Conservation (phyloP, 257 asterid species). For the Marsdenia floribunda region DNA sequence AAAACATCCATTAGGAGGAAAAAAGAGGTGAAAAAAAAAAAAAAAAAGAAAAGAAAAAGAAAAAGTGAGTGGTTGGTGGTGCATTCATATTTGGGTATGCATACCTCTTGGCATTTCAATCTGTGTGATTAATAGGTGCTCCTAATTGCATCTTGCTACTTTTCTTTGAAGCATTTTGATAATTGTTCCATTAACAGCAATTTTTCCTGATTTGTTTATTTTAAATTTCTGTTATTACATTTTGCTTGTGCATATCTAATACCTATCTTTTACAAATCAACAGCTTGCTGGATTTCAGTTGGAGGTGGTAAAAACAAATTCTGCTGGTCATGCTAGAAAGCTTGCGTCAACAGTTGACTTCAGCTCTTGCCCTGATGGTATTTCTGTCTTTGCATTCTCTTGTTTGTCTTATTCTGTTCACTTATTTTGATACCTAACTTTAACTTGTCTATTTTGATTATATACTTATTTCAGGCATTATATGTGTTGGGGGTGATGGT, state of each 20-base stretch:
- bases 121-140: not conserved
- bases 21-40: too few relatives aligned
- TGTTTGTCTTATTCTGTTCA: slow-evolving; percentile 16
- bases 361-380: slow-evolving; percentile 98
- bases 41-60: not conserved
- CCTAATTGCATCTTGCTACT: not conserved
- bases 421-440: slow-evolving; percentile 14
- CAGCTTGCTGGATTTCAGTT: slow-evolving; percentile 98
- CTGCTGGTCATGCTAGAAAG: slow-evolving; percentile 96
- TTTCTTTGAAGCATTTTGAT: not conserved
- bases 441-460: slow-evolving; percentile 5
- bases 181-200: not conserved
- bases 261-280: slow-evolving; percentile 14
- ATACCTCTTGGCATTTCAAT: not conserved
- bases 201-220: not conserved
- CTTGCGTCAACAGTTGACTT: slow-evolving; percentile 89
- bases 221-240: not conserved
- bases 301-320: slow-evolving; percentile 88
- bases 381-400: slow-evolving; percentile 17
- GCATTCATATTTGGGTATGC: not conserved
- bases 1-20: too few relatives aligned
- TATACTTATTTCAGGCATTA: slow-evolving; percentile 59
- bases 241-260: not conserved
- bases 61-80: too few relatives aligned
- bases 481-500: slow-evolving; percentile 99